Evolutionary conservation across 2,329 filamentous ascomycete species (phyloP).

Genomic region (Bretziella fagacearum): DNA sequence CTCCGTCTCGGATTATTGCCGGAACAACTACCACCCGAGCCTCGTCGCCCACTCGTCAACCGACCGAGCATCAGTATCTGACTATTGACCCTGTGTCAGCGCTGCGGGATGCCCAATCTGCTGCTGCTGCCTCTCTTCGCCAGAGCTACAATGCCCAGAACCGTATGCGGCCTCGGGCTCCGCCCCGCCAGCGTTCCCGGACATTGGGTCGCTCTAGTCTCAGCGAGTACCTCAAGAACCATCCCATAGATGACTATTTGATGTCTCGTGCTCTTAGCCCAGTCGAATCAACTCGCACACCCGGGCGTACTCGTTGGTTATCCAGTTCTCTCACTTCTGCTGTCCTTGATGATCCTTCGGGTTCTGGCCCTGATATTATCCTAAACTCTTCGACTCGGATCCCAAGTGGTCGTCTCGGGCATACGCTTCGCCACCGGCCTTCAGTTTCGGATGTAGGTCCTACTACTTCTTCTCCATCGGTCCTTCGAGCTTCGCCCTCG

Average conservation of each 20-base stretch:
- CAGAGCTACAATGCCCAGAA: slow-evolving; percentile 2
- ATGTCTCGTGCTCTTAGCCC: neutral
- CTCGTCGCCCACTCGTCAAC: neutral
- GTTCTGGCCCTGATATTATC: neutral
- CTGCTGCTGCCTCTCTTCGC: slow-evolving; percentile 9
- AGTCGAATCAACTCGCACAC: neutral
- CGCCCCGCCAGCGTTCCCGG: neutral
- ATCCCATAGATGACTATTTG: neutral
- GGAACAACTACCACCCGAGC: neutral
- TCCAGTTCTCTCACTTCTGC: neutral
- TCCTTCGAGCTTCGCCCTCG: neutral
- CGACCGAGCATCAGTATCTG: slow-evolving; percentile 3
- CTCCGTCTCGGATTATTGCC: neutral
- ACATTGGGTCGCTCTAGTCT: slow-evolving; percentile 1
- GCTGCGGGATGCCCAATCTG: slow-evolving; percentile 5
- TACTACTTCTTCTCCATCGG: neutral
- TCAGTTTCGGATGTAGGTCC: slow-evolving; percentile 9
- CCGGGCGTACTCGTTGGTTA: neutral
- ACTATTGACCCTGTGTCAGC: slow-evolving; percentile 10
- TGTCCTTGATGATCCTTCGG: neutral
- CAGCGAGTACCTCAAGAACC: neutral
- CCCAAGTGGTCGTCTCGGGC: neutral
- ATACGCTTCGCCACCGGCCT: slow-evolving; percentile 4
- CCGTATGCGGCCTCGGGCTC: neutral
- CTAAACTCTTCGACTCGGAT: neutral